phyloP scores from a whole-genome alignment of 2,329 filamentous ascomycete species.

The Calonectria naviculata region DNA sequence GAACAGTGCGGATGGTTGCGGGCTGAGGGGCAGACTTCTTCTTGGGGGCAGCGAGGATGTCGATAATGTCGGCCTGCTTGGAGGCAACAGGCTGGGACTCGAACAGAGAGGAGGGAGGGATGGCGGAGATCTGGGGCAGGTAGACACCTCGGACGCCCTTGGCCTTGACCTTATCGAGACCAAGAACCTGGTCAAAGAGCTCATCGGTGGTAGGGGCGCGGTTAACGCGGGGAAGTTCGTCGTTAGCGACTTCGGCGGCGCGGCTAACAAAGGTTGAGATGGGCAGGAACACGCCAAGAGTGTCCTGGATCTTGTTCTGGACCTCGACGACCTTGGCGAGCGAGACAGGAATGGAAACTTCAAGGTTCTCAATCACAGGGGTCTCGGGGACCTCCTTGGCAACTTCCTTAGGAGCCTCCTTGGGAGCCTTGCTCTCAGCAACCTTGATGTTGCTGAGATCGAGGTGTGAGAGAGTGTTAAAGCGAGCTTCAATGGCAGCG shows the following conservation, averaged over 20 bases:
- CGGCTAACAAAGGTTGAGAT: slow-evolving; percentile 88
- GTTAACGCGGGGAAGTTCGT: slow-evolving; percentile 78
- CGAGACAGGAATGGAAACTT: slow-evolving; percentile 81
- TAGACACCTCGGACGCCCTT: slow-evolving; percentile 71
- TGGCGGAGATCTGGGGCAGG: slow-evolving; percentile 75
- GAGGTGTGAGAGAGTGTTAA: slow-evolving; percentile 82
- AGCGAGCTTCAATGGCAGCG: slow-evolving; percentile 74
- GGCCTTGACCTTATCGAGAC: slow-evolving; percentile 64
- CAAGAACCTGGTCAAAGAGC: slow-evolving; percentile 90
- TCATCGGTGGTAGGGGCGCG: slow-evolving; percentile 77
- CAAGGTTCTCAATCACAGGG: slow-evolving; percentile 59
- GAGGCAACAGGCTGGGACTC: slow-evolving; percentile 43
- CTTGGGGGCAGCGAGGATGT: slow-evolving; percentile 71
- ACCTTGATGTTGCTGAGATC: slow-evolving; percentile 97
- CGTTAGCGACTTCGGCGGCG: slow-evolving; percentile 88
- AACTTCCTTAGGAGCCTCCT: slow-evolving; percentile 49
- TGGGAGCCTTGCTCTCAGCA: slow-evolving; percentile 61
- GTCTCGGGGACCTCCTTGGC: slow-evolving; percentile 53
- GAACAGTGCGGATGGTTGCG: slow-evolving; percentile 47
- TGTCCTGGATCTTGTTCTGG: slow-evolving; percentile 82
- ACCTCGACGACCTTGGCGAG: slow-evolving; percentile 82
- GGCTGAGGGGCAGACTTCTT: slow-evolving; percentile 41
- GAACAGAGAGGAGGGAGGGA: slow-evolving; percentile 58
- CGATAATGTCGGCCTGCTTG: slow-evolving; percentile 77
- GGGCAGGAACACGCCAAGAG: slow-evolving; percentile 83